A percentile compares a stretch with the other conserved stretches of the same genome.
Conservation (phyloP, 1,284 basidiomycete species). For the Somion occarium region DNA sequence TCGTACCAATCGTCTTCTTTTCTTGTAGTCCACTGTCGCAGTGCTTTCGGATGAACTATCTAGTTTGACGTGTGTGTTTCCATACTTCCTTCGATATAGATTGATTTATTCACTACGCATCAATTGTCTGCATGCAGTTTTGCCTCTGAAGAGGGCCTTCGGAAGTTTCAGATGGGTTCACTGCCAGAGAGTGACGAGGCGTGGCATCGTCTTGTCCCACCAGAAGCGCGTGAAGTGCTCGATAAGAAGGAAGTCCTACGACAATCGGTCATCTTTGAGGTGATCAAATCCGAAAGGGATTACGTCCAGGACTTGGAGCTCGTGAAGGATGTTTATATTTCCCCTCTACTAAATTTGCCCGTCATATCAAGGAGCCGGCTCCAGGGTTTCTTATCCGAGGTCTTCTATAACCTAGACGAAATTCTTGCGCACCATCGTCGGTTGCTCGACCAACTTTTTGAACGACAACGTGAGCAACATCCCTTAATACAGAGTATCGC, state of each 20-base stretch:
- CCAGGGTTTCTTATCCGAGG: conserved; percentile 58
- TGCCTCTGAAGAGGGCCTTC: conserved; percentile 59
- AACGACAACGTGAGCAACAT: conserved; percentile 74
- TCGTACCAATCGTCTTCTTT: conserved; percentile 7
- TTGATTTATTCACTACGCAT: neutral
- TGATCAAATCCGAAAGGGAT: conserved; percentile 77
- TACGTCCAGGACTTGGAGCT: conserved; percentile 73
- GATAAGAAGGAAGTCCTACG: conserved; percentile 70
- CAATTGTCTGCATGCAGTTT: conserved; percentile 30
- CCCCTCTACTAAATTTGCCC: conserved; percentile 46
- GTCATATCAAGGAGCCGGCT: conserved; percentile 51
- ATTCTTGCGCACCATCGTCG: conserved; percentile 61
- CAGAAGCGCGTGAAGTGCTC: conserved; percentile 60
- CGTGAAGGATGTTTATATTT: conserved; percentile 69
- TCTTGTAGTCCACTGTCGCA: conserved; percentile 19
- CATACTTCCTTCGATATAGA: conserved; percentile 11
- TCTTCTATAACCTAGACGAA: conserved; percentile 70
- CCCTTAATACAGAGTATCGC: conserved; percentile 73
- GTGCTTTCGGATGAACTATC: conserved; percentile 46
- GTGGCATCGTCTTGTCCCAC: conserved; percentile 74
- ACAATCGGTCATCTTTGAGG: conserved; percentile 78
- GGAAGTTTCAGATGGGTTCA: conserved; percentile 58
- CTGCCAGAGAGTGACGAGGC: conserved; percentile 61
- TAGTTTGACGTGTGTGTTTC: conserved; percentile 46
- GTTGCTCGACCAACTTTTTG: conserved; percentile 64